These are phyloP conservation scores for Chlorella sp. DNA, from an alignment of 139 green algal genomes.

Conservation along the genomic window DNA sequence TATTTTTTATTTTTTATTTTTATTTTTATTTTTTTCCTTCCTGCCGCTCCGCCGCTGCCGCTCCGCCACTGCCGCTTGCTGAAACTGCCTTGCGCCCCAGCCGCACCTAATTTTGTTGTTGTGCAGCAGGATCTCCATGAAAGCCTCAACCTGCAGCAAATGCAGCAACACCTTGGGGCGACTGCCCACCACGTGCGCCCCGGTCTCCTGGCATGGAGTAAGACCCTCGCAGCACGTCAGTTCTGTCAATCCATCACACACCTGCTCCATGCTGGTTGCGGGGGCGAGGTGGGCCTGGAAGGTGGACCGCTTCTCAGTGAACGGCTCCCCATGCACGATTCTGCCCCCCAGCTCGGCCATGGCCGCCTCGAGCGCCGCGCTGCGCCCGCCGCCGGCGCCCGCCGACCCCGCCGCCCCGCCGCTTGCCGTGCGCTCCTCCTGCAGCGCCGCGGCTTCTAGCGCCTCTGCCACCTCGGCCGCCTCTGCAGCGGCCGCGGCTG, in stretches of 20 bases:
- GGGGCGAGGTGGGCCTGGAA: slow-evolving; percentile 70
- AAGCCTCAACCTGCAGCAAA: slow-evolving; percentile 40
- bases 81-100: too few relatives aligned
- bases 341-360: slow-evolving; percentile 11
- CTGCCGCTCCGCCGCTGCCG: too few relatives aligned
- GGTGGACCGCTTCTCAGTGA: slow-evolving; percentile 72
- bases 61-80: too few relatives aligned
- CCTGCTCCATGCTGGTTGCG: slow-evolving; percentile 54
- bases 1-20: too few relatives aligned
- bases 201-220: too few relatives aligned
- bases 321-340: slow-evolving; percentile 68
- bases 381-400: neutral
- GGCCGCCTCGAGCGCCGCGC: neutral
- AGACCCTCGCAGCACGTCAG: too few relatives aligned
- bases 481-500: neutral
- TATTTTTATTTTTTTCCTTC: too few relatives aligned
- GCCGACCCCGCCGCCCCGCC: neutral
- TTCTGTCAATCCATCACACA: too few relatives aligned
- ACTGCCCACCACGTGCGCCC: too few relatives aligned
- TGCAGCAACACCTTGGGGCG: neutral
- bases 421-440: neutral
- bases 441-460: neutral
- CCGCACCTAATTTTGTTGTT: too few relatives aligned
- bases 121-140: slow-evolving; percentile 71
- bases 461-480: neutral